These are phyloP conservation scores for Rhizoclosmatium sp. DNA, from an alignment of 192 early-diverging fungal species.

Conservation along the genomic window DNA sequence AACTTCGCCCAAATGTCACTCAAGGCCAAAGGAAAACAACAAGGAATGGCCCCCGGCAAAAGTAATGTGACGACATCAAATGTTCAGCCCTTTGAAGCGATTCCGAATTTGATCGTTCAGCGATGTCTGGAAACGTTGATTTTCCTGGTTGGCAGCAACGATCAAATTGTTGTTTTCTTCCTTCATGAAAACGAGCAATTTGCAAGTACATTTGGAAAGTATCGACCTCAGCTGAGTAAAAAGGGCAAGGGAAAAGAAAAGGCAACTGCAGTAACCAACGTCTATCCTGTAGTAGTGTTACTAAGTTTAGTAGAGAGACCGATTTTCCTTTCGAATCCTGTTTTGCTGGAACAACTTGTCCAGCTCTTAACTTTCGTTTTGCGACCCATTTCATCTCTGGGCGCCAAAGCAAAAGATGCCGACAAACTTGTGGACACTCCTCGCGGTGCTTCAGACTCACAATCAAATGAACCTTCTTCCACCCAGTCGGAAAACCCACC, in stretches of 20 bases:
- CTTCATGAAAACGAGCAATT: conserved; percentile 73
- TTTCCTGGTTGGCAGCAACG: conserved; percentile 80
- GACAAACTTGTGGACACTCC: conserved; percentile 22
- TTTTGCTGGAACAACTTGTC: conserved; percentile 89
- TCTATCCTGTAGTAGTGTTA: conserved; percentile 75
- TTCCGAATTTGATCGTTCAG: conserved; percentile 90
- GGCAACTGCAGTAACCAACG: conserved; percentile 55
- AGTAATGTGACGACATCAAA: conserved; percentile 36
- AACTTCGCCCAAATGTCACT: conserved; percentile 79
- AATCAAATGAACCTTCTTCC: not conserved
- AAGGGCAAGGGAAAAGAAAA: conserved; percentile 72
- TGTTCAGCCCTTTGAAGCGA: conserved; percentile 58
- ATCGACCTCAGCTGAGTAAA: conserved; percentile 45
- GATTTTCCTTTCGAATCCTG: conserved; percentile 79
- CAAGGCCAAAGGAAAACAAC: conserved; percentile 61
- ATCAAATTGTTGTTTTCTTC: conserved; percentile 79
- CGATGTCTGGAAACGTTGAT: conserved; percentile 86
- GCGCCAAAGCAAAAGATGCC: conserved; percentile 12
- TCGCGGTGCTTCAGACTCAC: not conserved
- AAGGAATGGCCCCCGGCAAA: conserved; percentile 26
- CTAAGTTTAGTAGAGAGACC: conserved; percentile 85
- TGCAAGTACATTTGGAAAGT: conserved; percentile 24
- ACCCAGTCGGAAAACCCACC: not conserved
- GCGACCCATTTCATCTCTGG: conserved; percentile 68
- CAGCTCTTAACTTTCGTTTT: conserved; percentile 82